Conservation (phyloP, 352 stramenopile species). For the Phytopythium aichiense region DNA sequence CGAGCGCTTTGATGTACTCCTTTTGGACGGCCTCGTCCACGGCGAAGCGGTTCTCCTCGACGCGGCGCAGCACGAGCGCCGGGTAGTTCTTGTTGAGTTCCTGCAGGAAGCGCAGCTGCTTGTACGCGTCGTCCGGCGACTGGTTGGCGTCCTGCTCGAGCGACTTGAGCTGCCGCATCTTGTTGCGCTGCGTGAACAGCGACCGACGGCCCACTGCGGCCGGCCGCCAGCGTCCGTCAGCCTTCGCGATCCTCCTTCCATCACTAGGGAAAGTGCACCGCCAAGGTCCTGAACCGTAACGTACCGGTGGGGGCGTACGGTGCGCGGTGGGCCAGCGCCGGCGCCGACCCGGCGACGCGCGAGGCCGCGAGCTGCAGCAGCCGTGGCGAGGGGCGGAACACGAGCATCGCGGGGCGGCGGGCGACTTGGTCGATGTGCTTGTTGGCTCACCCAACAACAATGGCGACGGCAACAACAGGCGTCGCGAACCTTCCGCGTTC, state of each 20-base stretch:
- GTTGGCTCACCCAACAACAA: not conserved
- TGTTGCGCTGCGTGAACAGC: slow-evolving; percentile 72
- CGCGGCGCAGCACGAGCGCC: slow-evolving; percentile 74
- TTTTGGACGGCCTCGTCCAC: slow-evolving; percentile 79
- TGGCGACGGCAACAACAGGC: too few relatives aligned
- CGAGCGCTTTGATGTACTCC: slow-evolving; percentile 88
- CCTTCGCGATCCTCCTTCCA: not conserved
- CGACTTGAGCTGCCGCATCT: slow-evolving; percentile 80
- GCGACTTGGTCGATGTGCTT: too few relatives aligned
- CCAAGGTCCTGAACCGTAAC: not conserved
- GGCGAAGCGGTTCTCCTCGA: slow-evolving; percentile 82
- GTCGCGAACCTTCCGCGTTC: not conserved
- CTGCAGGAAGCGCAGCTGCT: slow-evolving; percentile 81
- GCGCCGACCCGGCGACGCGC: slow-evolving; percentile 11
- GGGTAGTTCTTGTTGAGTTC: slow-evolving; percentile 87
- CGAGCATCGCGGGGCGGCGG: slow-evolving; percentile 23
- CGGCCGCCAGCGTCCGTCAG: not conserved
- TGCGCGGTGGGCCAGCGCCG: not conserved
- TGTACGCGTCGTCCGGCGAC: slow-evolving; percentile 64
- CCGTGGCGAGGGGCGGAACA: slow-evolving; percentile 34
- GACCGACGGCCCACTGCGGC: slow-evolving; percentile 38
- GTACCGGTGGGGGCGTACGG: not conserved
- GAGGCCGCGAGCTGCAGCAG: slow-evolving; percentile 27
- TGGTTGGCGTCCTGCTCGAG: slow-evolving; percentile 81
- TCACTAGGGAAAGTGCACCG: not conserved